phyloP scores from a whole-genome alignment of 345 rosid species.

The Noccaea bulbosa region DNA sequence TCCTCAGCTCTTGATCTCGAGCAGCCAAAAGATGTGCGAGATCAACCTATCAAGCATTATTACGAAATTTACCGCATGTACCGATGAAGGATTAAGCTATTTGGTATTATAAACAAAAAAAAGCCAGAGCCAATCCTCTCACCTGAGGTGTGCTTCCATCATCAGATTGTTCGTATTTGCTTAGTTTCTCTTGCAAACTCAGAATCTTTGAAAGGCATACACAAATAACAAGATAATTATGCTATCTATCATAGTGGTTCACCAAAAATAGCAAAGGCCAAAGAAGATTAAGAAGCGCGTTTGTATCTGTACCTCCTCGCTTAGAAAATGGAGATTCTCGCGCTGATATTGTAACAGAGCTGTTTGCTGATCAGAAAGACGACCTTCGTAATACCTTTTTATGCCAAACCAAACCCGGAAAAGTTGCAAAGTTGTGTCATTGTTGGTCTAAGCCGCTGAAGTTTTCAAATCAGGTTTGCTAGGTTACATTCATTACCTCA shows the following conservation, averaged over 20 bases:
- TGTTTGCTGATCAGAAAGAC: constrained; percentile 96
- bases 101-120: background rate
- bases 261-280: constrained; percentile 2
- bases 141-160: constrained; percentile 97
- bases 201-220: constrained; percentile 63
- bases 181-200: constrained; percentile 82
- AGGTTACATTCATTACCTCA: constrained; percentile 58
- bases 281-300: constrained; percentile 7
- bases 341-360: constrained; percentile 97
- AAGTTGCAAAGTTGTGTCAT: constrained; percentile 10
- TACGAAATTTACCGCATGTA: background rate
- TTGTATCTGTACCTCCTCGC: constrained; percentile 72
- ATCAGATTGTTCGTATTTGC: constrained; percentile 84
- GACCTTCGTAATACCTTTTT: constrained; percentile 80
- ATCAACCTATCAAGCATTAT: constrained; percentile 64
- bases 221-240: constrained; percentile 17
- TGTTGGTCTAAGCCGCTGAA: background rate
- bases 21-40: constrained; percentile 92
- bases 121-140: constrained; percentile 30
- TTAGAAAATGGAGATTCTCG: constrained; percentile 92
- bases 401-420: constrained; percentile 13
- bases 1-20: constrained; percentile 92
- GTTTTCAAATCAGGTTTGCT: background rate
- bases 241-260: background rate
- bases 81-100: background rate